Evolutionary conservation across 495 filamentous ascomycete genomes (phyloP).

Genomic region (Podospora comata): DNA sequence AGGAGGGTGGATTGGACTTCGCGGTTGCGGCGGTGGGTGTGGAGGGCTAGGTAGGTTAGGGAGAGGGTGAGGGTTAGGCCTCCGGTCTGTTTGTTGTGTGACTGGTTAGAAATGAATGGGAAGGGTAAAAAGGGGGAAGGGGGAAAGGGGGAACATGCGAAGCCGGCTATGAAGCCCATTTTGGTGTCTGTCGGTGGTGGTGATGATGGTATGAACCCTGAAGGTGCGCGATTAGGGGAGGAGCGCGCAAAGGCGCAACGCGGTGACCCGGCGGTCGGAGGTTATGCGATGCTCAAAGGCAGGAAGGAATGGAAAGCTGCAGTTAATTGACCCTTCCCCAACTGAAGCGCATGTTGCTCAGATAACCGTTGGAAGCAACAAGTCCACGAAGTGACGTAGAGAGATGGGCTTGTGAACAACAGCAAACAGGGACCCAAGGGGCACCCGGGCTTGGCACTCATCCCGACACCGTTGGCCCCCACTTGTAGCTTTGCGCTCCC

Average conservation of each 20-base stretch:
- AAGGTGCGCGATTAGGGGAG: neutral
- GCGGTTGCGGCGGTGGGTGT: slow-evolving; percentile 70
- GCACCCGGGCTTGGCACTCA: neutral
- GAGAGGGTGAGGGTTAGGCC: slow-evolving; percentile 83
- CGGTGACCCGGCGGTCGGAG: neutral
- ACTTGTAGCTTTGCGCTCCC: neutral
- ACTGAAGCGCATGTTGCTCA: neutral
- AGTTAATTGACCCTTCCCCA: neutral
- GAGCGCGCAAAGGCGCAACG: no score
- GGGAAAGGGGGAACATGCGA: slow-evolving; percentile 55
- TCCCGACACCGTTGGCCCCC: neutral
- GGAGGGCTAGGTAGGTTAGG: slow-evolving; percentile 73
- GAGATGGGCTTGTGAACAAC: neutral
- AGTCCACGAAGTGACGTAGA: neutral
- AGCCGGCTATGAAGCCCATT: slow-evolving; percentile 58
- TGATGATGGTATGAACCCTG: neutral
- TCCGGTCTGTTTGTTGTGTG: slow-evolving; percentile 53
- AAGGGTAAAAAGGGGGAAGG: neutral
- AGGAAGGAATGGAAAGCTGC: neutral
- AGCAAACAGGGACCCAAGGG: neutral
- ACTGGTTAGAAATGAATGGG: neutral
- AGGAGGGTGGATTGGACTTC: slow-evolving; percentile 66
- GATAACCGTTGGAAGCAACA: neutral
- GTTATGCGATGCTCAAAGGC: neutral
- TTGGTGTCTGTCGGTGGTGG: neutral